A percentile compares a stretch with the other conserved stretches of the same genome.
These are phyloP conservation scores for Spongiforma sp. DNA, from an alignment of 1,284 basidiomycete species.

Conservation along the genomic window DNA sequence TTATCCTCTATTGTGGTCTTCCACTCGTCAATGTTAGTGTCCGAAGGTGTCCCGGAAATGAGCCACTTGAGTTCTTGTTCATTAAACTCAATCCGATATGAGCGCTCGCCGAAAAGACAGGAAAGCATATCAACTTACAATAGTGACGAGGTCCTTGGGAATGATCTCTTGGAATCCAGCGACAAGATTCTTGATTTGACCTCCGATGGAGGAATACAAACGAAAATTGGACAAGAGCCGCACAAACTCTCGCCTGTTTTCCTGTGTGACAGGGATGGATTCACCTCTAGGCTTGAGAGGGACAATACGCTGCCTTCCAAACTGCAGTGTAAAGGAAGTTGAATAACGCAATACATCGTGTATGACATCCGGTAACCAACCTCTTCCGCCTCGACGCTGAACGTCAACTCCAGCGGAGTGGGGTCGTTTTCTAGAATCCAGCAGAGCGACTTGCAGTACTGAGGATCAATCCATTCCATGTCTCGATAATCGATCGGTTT, in stretches of 20 bases:
- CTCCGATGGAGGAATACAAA: slow-evolving; percentile 92
- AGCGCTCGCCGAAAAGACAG: neutral
- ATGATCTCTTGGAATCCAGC: slow-evolving; percentile 97
- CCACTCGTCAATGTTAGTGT: slow-evolving; percentile 99
- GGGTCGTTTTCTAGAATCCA: slow-evolving; percentile 95
- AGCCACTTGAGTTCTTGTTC: slow-evolving; percentile 98
- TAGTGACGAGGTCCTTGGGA: slow-evolving; percentile 82
- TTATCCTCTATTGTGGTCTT: slow-evolving; percentile 94
- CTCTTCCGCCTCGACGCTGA: slow-evolving; percentile 92
- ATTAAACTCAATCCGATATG: slow-evolving; percentile 74
- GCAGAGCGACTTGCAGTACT: slow-evolving; percentile 92
- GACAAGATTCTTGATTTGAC: slow-evolving; percentile 94
- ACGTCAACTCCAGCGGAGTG: slow-evolving; percentile 82
- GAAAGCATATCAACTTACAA: slow-evolving; percentile 52
- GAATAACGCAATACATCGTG: neutral
- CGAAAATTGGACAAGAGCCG: slow-evolving; percentile 92
- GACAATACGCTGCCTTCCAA: slow-evolving; percentile 88
- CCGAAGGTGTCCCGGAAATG: slow-evolving; percentile 97
- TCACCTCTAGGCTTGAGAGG: slow-evolving; percentile 88
- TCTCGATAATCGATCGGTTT: slow-evolving; percentile 94
- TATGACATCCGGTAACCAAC: slow-evolving; percentile 48
- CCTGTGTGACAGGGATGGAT: slow-evolving; percentile 85
- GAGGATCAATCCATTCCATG: slow-evolving; percentile 96
- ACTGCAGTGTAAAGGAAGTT: slow-evolving; percentile 49
- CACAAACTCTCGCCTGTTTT: slow-evolving; percentile 97